Base-by-base conservation (phyloP, 163 green algal species). In the Prototheca stagnorum region DNA sequence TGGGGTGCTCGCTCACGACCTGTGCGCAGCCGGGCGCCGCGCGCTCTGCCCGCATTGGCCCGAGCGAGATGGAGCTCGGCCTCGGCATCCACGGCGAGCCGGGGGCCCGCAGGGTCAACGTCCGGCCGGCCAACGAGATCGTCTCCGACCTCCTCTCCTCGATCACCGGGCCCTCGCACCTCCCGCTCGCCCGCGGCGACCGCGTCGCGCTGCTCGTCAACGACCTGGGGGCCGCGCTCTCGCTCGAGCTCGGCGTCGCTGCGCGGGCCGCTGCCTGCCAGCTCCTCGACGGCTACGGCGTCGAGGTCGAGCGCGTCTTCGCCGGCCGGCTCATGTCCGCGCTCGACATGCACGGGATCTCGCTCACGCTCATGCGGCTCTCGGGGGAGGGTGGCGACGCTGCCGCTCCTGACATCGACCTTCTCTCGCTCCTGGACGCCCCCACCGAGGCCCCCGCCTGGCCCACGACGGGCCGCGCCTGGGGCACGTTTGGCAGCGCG, bases 81-180 rank as follows among this genome's bases (percentile, higher is more conserved):
- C 58, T 95, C 49, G 85, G 85, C 47, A 86, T 93, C 41, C 85
- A 95, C 57, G 82, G 82, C 0, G 85, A 95, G 70, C 80, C 80
- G 1, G 85, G 85, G 12, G 60, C 59, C 5, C 37, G 53, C 20
- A 66, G 47, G 28, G 39, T 33, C 33, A 6, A 47, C 1, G 15
- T 54, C 25, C 53, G 55, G 43, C 47, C 52, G 0, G 46, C 49
- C 17, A 46, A 63, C 5, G 56, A 53, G 22, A 53, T 85, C 9
- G 55, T 80, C 26, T 37, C 21, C 9, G 21, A 52, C 15, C 9
- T 68, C 34, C 17, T 68, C 40, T 19, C 9, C n/a, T n/a, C n/a
- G n/a, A n/a, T n/a, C n/a, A n/a, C n/a, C n/a, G n/a, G n/a, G n/a
- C n/a, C n/a, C n/a, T n/a, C n/a, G n/a, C 23, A 27, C 19, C 8